Evolutionary conservation across 1,139 yeast genomes (phyloP), one percentile per base, ranked within the genome.

Genomic region (Blastobotrys proliferans): DNA sequence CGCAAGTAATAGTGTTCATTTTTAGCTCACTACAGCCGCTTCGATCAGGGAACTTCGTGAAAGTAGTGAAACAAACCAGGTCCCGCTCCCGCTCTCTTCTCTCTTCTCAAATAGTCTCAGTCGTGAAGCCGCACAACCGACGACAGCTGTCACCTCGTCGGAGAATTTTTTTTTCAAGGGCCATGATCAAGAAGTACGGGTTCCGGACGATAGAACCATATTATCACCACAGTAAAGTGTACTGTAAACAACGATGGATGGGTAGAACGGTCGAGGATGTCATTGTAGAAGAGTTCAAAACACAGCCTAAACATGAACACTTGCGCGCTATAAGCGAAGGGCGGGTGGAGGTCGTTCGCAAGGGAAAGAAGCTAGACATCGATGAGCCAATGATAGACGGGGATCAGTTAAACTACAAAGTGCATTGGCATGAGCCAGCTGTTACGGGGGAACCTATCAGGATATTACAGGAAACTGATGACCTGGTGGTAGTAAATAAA

Each of bases 391-490:
- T 48, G 10, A 35, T 25, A 43, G 84, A 87, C 58, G 96, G 97
- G 0, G 96, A 92, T 54, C 68, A 84, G 36, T 83, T 92, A n/a
- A 72, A 79, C 27, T 97, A 92, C 62, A 68, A 83, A 47, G 73
- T 81, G 37, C 97, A 86, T 58, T 75, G 94, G 46, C 96, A 92
- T 56, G 97, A 90, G 57, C 95, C 96, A 1, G 80, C 95, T 0
- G 94, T 92, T 1, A 71, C 84, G 1, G 77, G 87, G 0, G 70
- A 77, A 40, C 76, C 44, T 17, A 79, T 87, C 27, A 86, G 90
- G 0, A 87, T 86, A 56, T 81, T 84, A 56, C 88, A 83, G 9
- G 76, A 83, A 40, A 2, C 10, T 6, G 14, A 26, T 6, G 42
- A 19, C 3, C 63, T 88, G 22, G 70, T 92, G 3, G 95, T 84